phyloP scores from a whole-genome alignment of 2,329 filamentous ascomycete species.

The Fusarium chuoi region DNA sequence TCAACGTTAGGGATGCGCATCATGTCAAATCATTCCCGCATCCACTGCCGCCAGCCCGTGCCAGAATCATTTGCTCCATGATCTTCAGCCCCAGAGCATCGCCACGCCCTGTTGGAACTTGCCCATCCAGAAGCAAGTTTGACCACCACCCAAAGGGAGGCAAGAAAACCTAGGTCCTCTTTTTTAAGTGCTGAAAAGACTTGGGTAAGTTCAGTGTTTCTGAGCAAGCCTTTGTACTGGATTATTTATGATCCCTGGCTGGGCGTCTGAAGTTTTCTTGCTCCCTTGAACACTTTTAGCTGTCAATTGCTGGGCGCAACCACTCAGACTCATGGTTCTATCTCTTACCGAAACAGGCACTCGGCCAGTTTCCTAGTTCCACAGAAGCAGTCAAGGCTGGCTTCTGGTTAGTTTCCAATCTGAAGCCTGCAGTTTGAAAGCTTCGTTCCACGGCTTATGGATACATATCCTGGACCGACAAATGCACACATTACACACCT shows the following conservation, averaged over 20 bases:
- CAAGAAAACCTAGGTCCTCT: not conserved
- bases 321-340: not conserved
- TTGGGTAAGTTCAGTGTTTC: not conserved
- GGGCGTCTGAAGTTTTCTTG: not conserved
- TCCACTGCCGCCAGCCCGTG: conserved; percentile 37
- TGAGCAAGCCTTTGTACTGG: not conserved
- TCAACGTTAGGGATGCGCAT: not conserved
- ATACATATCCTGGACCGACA: not conserved
- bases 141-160: not conserved
- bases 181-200: not conserved
- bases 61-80: conserved; percentile 24
- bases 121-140: conserved; percentile 14
- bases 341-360: not conserved
- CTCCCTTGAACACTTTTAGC: not conserved
- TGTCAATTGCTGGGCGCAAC: conserved; percentile 8
- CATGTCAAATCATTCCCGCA: conserved; percentile 28
- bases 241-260: not conserved
- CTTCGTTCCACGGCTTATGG: conserved; percentile 2
- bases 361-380: conserved; percentile 1
- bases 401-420: not conserved
- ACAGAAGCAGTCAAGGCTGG: conserved; percentile 21
- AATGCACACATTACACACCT: conserved; percentile 5
- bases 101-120: conserved; percentile 15
- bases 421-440: conserved; percentile 4
- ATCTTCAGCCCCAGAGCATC: conserved; percentile 41